Percentiles rank a stretch among this genome's conserved stretches.
phyloP scores from a whole-genome alignment of 2,329 filamentous ascomycete species.

The Dothideomycetidae sp. region DNA sequence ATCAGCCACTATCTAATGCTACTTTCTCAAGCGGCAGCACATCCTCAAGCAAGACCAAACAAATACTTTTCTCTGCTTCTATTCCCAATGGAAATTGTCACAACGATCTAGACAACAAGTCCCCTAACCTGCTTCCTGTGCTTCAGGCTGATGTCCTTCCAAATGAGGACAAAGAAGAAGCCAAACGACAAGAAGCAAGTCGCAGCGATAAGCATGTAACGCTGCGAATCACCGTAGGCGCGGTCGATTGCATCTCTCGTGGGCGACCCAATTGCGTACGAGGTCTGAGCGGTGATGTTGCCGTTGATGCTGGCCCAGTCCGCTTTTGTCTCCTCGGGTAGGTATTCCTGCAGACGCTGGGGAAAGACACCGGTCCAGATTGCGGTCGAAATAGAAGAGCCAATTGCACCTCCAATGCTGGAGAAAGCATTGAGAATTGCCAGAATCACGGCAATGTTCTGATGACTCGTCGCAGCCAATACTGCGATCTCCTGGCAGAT shows the following conservation, averaged over 20 bases:
- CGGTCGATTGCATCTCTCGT: slow-evolving; percentile 31
- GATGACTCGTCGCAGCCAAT: slow-evolving; percentile 27
- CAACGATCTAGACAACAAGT: slow-evolving; percentile 18
- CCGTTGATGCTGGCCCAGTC: slow-evolving; percentile 22
- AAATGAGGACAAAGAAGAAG: slow-evolving; percentile 18
- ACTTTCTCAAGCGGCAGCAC: too few relatives aligned
- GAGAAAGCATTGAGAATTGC: slow-evolving; percentile 22
- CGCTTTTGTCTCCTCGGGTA: slow-evolving; percentile 13
- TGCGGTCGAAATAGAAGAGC: slow-evolving; percentile 15
- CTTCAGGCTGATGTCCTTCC: slow-evolving; percentile 23
- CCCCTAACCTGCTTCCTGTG: slow-evolving; percentile 25
- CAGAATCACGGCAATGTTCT: slow-evolving; percentile 23
- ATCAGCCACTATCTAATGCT: too few relatives aligned
- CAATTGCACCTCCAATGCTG: slow-evolving; percentile 18
- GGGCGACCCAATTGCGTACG: slow-evolving; percentile 28
- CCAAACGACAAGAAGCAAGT: slow-evolving; percentile 19
- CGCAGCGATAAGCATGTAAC: slow-evolving; percentile 27
- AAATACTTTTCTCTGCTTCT: too few relatives aligned
- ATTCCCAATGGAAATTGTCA: too few relatives aligned
- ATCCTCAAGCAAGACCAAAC: too few relatives aligned
- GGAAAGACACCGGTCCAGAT: slow-evolving; percentile 15
- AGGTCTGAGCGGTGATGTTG: slow-evolving; percentile 23
- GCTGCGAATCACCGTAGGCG: slow-evolving; percentile 36
- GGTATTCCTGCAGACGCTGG: slow-evolving; percentile 9
- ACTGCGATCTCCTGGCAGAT: slow-evolving; percentile 44